A percentile compares a stretch with the other conserved stretches of the same genome.
Evolutionary conservation across 2,329 filamentous ascomycete species (phyloP).

Genomic region (Dactylonectria macrodidyma): DNA sequence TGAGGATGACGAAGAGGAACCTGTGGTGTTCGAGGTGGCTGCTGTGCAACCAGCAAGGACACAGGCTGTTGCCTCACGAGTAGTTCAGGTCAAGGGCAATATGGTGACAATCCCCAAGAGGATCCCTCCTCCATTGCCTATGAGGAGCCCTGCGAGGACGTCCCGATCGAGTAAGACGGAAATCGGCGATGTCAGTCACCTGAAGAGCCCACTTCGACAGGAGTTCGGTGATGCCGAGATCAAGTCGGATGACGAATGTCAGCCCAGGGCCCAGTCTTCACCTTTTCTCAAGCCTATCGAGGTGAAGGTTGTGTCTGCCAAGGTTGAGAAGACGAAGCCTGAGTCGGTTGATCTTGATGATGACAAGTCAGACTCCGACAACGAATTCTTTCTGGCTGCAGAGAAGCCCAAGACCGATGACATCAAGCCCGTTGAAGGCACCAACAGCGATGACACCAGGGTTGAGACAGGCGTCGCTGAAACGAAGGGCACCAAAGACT

Average conservation of each 20-base stretch:
- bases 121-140: slow-evolving; percentile 82
- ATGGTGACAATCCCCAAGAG: slow-evolving; percentile 90
- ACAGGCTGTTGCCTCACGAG: slow-evolving; percentile 74
- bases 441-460: slow-evolving; percentile 20
- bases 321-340: slow-evolving; percentile 33
- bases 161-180: slow-evolving; percentile 66
- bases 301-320: slow-evolving; percentile 31
- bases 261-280: slow-evolving; percentile 38
- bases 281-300: slow-evolving; percentile 39
- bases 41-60: slow-evolving; percentile 68
- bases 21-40: slow-evolving; percentile 79
- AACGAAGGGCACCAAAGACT: slow-evolving; percentile 26
- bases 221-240: slow-evolving; percentile 59
- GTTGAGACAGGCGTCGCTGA: slow-evolving; percentile 11
- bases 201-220: slow-evolving; percentile 66
- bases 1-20: slow-evolving; percentile 70
- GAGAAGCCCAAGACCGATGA: slow-evolving; percentile 22
- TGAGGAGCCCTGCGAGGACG: slow-evolving; percentile 79
- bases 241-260: slow-evolving; percentile 41
- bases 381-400: slow-evolving; percentile 39
- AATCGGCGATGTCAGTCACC: slow-evolving; percentile 71
- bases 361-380: slow-evolving; percentile 38
- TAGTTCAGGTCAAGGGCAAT: slow-evolving; percentile 80
- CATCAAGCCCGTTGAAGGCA: slow-evolving; percentile 13
- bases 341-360: slow-evolving; percentile 24